Percentiles rank a stretch among this genome's conserved stretches.
These are phyloP conservation scores for Fonsecaea pugnacius DNA, from an alignment of 2,329 filamentous ascomycete genomes.

Conservation along the genomic window DNA sequence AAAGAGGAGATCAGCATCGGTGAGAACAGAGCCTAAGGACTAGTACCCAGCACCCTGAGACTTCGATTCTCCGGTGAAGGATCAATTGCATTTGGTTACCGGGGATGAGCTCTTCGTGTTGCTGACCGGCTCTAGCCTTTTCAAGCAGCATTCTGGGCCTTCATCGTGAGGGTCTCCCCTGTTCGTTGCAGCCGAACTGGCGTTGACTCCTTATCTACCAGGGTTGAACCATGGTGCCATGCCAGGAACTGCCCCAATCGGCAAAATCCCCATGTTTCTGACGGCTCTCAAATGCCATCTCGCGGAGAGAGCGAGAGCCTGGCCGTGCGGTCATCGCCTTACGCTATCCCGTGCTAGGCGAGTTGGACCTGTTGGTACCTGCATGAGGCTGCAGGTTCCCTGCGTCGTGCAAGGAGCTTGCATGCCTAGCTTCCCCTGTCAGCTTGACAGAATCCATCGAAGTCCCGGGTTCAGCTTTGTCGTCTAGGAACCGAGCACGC, in stretches of 20 bases:
- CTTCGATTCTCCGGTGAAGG: not conserved
- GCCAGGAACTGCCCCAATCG: not conserved
- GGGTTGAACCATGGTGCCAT: not conserved
- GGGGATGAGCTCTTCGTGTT: not conserved
- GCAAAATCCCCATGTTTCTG: not conserved
- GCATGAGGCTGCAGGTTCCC: conserved; percentile 15
- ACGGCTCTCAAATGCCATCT: not conserved
- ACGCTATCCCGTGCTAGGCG: conserved; percentile 10
- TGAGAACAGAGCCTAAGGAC: not conserved
- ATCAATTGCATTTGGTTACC: conserved; percentile 4
- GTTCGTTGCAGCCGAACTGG: not conserved
- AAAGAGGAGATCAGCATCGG: not conserved
- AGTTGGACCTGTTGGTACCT: conserved; percentile 12
- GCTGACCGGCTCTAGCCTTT: conserved; percentile 3
- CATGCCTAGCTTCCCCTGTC: not conserved
- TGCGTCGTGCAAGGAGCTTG: conserved; percentile 9
- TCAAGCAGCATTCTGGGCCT: conserved; percentile 7
- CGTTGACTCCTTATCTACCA: not conserved
- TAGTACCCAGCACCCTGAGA: not conserved
- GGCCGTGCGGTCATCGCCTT: conserved; percentile 7
- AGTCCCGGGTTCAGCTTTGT: not conserved
- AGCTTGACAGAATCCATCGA: not conserved
- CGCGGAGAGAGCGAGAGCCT: not conserved
- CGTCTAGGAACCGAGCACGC: not conserved
- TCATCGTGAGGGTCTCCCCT: not conserved